These are phyloP conservation scores for Thinopyrum elongatum DNA, from an alignment of 176 grass and related monocot species.

Conservation along the genomic window DNA sequence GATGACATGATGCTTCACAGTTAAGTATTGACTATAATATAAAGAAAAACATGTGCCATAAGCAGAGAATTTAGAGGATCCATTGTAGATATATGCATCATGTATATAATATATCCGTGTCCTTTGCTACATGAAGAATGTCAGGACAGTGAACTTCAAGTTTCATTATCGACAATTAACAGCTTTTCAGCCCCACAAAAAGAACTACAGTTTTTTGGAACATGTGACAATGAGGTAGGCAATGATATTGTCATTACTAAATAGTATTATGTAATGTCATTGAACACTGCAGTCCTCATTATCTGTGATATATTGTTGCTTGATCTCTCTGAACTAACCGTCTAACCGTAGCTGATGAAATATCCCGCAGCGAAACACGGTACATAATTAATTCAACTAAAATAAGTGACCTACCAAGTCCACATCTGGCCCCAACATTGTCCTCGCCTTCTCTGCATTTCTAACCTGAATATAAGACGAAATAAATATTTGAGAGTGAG, in stretches of 20 bases:
- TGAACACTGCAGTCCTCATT: background rate
- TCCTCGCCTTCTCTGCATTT: constrained; percentile 89
- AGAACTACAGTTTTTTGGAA: background rate
- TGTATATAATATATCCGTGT: background rate
- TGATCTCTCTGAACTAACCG: background rate
- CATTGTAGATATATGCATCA: background rate
- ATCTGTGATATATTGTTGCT: background rate
- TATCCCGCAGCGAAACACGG: background rate
- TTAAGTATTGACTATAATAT: background rate
- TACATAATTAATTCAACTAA: constrained; percentile 13
- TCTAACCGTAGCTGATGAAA: background rate
- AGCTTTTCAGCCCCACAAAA: background rate
- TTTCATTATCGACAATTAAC: background rate
- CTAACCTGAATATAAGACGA: constrained; percentile 53
- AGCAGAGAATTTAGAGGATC: background rate
- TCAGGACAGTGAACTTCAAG: background rate
- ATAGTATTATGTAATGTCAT: background rate
- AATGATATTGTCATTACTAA: background rate
- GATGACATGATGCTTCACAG: background rate
- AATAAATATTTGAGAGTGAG: background rate
- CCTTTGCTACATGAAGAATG: background rate
- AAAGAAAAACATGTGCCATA: background rate
- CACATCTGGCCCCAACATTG: constrained; percentile 76
- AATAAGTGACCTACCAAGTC: constrained; percentile 60
- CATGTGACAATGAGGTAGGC: background rate